Conservation (phyloP, 1,139 yeast genomes). For the Blastobotrys ciferrii region DNA sequence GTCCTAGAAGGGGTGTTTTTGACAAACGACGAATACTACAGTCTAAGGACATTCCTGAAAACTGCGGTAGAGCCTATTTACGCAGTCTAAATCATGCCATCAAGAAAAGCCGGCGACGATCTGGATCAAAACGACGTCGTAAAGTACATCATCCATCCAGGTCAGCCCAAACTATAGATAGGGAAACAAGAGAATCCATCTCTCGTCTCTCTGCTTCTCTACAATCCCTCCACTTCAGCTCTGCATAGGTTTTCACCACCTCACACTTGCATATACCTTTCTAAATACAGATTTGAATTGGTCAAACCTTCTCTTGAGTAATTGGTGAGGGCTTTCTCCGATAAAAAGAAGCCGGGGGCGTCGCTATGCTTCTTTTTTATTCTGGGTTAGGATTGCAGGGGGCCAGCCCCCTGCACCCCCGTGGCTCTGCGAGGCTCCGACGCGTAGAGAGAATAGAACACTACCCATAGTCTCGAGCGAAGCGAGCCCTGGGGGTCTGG, state of each 20-base stretch:
- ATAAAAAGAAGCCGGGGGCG: slow-evolving; percentile 3
- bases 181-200: background rate
- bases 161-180: background rate
- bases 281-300: too few species aligned
- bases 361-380: too few species aligned
- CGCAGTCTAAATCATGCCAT: background rate
- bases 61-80: background rate
- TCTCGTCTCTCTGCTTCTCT: background rate
- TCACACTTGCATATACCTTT: too few species aligned
- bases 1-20: background rate
- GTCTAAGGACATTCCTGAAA: background rate
- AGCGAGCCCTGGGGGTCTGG: too few species aligned
- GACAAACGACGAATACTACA: background rate
- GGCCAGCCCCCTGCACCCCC: too few species aligned
- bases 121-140: background rate
- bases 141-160: background rate
- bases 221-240: background rate
- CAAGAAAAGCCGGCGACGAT: background rate
- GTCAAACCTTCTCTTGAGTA: too few species aligned
- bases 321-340: background rate
- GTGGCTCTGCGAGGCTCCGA: too few species aligned
- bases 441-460: too few species aligned
- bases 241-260: background rate
- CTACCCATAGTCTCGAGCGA: too few species aligned
- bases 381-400: too few species aligned